phyloP scores from a whole-genome alignment of 139 green algal species.

The Astrephomene gubernaculifera region DNA sequence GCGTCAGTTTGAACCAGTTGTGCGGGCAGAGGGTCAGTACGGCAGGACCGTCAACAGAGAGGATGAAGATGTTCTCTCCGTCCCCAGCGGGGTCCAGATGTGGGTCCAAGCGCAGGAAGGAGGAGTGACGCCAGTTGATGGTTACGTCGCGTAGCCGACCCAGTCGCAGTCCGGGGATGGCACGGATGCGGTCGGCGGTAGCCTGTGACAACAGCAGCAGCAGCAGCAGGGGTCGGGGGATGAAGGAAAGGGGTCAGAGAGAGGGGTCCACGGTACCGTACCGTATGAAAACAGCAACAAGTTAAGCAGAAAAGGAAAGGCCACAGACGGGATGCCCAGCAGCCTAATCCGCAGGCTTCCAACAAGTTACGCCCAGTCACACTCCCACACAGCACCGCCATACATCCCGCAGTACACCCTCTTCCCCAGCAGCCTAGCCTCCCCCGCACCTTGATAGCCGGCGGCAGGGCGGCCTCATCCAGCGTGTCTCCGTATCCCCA shows the following conservation, averaged over 20 bases:
- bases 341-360: too few relatives aligned
- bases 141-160: slow-evolving; percentile 50
- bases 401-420: too few relatives aligned
- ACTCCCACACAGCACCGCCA: too few relatives aligned
- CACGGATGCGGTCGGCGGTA: background rate
- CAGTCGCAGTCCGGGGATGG: slow-evolving; percentile 37
- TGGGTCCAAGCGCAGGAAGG: slow-evolving; percentile 51
- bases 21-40: slow-evolving; percentile 43
- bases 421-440: too few relatives aligned
- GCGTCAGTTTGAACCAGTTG: background rate
- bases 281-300: too few relatives aligned
- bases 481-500: slow-evolving; percentile 42
- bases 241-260: background rate
- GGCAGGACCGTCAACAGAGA: slow-evolving; percentile 33
- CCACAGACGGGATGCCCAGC: too few relatives aligned
- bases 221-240: background rate
- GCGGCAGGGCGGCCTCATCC: slow-evolving; percentile 36
- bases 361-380: too few relatives aligned
- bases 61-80: slow-evolving; percentile 53
- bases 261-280: background rate
- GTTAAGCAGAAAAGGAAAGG: too few relatives aligned
- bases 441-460: slow-evolving; percentile 8
- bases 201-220: background rate
- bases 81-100: slow-evolving; percentile 45
- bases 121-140: slow-evolving; percentile 46